Conservation (phyloP, 1,139 yeast genomes). For the Arxiozyma slooffiae region DNA sequence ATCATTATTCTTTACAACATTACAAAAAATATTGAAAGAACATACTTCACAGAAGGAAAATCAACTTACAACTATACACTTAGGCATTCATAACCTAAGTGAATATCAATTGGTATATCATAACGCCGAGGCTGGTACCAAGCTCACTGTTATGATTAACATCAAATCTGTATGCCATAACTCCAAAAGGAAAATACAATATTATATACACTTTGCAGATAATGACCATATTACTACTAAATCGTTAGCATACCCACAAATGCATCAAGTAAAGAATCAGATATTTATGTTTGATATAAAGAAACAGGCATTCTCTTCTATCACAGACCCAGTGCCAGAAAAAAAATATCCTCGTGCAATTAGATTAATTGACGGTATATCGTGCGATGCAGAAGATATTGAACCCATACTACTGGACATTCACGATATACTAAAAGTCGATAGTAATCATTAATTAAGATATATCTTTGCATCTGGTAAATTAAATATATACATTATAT, state of each 20-base stretch:
- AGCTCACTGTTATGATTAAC: constrained; percentile 24
- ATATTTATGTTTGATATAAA: constrained; percentile 22
- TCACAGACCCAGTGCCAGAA: constrained; percentile 3
- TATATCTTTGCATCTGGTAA: neutral
- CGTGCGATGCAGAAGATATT: constrained; percentile 25
- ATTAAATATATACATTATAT: no score
- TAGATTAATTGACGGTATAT: constrained; percentile 24
- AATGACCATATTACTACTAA: constrained; percentile 25
- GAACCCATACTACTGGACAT: constrained; percentile 23
- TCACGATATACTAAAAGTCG: constrained; percentile 20
- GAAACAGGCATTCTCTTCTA: neutral
- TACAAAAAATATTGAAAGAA: constrained; percentile 17
- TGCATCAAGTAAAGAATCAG: constrained; percentile 25
- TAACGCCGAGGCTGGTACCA: constrained; percentile 20
- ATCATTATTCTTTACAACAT: constrained; percentile 24
- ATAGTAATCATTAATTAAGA: constrained; percentile 3
- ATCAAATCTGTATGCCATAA: constrained; percentile 22
- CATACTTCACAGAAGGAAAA: constrained; percentile 7
- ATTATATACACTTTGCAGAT: constrained; percentile 24
- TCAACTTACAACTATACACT: constrained; percentile 14
- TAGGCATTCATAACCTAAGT: constrained; percentile 26
- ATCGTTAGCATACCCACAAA: constrained; percentile 22
- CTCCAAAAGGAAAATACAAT: constrained; percentile 20
- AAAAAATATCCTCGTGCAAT: constrained; percentile 16
- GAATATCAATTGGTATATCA: constrained; percentile 26